Evolutionary conservation across 1,284 basidiomycete species (phyloP).

Genomic region (Lignosus rhinocerotis): DNA sequence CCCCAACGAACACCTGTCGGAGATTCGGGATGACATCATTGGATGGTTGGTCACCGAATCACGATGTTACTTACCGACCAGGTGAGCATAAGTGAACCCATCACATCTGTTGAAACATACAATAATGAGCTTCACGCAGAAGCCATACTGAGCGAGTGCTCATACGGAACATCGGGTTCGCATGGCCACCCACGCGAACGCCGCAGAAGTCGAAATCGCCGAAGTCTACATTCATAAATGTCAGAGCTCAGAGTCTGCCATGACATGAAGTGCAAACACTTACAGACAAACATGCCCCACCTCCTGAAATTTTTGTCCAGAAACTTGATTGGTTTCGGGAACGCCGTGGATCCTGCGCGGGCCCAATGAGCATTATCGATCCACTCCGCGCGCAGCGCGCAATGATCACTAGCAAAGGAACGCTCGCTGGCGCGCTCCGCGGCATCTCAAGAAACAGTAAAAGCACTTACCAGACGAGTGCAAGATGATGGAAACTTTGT

Average conservation of each 20-base stretch:
- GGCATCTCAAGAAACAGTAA: neutral
- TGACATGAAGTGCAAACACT: neutral
- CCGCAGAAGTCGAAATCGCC: slow-evolving; percentile 27
- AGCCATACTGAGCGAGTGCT: neutral
- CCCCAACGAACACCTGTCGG: slow-evolving; percentile 13
- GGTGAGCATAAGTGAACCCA: slow-evolving; percentile 17
- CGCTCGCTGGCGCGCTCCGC: neutral
- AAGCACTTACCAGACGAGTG: slow-evolving; percentile 20
- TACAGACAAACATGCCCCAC: slow-evolving; percentile 15
- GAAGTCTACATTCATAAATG: slow-evolving; percentile 6
- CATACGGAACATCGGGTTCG: slow-evolving; percentile 29
- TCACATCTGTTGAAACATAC: slow-evolving; percentile 8
- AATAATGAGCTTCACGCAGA: neutral
- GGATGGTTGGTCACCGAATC: neutral
- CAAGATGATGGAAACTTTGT: slow-evolving; percentile 10
- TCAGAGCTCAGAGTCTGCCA: no score
- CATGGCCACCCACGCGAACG: slow-evolving; percentile 21
- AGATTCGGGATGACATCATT: neutral
- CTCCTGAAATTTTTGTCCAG: slow-evolving; percentile 12
- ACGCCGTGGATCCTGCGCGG: slow-evolving; percentile 19
- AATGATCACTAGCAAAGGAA: neutral
- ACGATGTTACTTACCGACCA: slow-evolving; percentile 13
- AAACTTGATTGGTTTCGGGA: slow-evolving; percentile 25
- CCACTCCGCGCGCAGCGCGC: no score
- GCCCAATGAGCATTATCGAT: neutral